Evolutionary conservation across 2,329 filamentous ascomycete species (phyloP), one percentile per base, ranked within the genome.

Genomic region (Pleoardoris graminearum): DNA sequence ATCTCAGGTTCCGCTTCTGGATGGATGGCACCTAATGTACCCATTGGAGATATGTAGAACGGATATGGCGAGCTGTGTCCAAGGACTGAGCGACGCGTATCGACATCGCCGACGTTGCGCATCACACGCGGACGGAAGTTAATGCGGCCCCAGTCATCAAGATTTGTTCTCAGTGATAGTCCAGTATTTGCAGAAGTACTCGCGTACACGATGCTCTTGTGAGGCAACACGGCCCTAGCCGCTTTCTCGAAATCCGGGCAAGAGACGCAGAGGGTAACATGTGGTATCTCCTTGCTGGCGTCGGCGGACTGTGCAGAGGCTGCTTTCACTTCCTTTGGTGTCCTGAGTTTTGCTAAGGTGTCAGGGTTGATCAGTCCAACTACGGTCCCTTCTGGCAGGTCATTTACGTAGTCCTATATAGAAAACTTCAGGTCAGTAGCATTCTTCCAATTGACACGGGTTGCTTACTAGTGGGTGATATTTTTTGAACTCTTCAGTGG

Each of bases 11-110:
- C 73, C 2, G 70, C 73, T 23, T 63, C 70, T 11, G 64, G 45
- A 42, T 75, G 68, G 1, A 69, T 69, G 1, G 71, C 62, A 11
- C 69, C 68, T 22, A 73, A 61, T 1, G 69, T 71, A 0, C 72
- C 73, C 60, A 73, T 72, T 0, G 73, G 73, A 0, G 67, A 69
- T 36, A 76, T 69, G 53, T 75, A 75, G 51, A 76, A 73, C 0
- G 74, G 74, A 29, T 73, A 67, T 3, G 54, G 59, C 14, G 65
- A 63, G 45, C 54, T 60, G 35, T 70, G 60, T 2, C 73, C 73
- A n/a, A 75, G 62, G 14, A 75, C 70, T 19, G 61, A 60, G 35
- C 67, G 59, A 10, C 57, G 54, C 39, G 61, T 67, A 33, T 71
- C 64, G 1, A 70, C 63, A 21, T 70, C 56, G 17, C 68, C 67